phyloP scores from a whole-genome alignment of 805 yeast genomes.

The Kluyveromyces starmeri region DNA sequence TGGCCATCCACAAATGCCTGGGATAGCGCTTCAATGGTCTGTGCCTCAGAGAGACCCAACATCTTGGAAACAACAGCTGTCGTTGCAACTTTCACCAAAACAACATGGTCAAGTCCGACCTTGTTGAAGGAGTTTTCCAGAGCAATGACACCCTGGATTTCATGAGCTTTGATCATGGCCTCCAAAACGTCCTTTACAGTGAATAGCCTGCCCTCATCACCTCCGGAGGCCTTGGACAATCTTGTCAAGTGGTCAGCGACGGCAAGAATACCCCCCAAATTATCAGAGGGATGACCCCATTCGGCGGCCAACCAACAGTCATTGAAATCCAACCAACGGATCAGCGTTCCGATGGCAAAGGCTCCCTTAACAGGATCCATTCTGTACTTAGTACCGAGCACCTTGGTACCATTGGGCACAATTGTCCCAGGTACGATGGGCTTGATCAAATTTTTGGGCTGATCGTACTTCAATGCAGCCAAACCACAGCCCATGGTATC shows the following conservation, averaged over 20 bases:
- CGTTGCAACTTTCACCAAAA: conserved; percentile 50
- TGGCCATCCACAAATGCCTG: conserved; percentile 59
- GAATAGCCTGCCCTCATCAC: conserved; percentile 34
- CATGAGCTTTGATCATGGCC: conserved; percentile 56
- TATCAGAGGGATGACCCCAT: conserved; percentile 62
- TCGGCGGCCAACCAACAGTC: conserved; percentile 65
- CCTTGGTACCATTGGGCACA: conserved; percentile 47
- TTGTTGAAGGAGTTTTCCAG: conserved; percentile 51
- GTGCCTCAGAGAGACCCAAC: conserved; percentile 41
- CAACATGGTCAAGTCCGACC: conserved; percentile 53
- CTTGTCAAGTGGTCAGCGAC: conserved; percentile 50
- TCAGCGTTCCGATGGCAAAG: conserved; percentile 46
- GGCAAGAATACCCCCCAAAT: conserved; percentile 50
- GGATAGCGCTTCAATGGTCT: conserved; percentile 46
- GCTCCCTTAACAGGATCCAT: conserved; percentile 53
- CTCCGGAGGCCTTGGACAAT: conserved; percentile 32
- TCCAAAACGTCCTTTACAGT: conserved; percentile 43
- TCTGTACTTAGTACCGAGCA: conserved; percentile 42
- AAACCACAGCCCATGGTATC: conserved; percentile 56
- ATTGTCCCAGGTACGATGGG: conserved; percentile 51
- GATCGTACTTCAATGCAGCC: conserved; percentile 46
- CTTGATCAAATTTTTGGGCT: conserved; percentile 39
- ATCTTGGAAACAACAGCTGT: conserved; percentile 50
- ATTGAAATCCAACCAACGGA: conserved; percentile 54
- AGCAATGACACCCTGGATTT: conserved; percentile 52